Percentiles rank a stretch among this genome's conserved stretches.
Evolutionary conservation across 768 basidiomycete species (phyloP).

Genomic region (Podaxis sp.): DNA sequence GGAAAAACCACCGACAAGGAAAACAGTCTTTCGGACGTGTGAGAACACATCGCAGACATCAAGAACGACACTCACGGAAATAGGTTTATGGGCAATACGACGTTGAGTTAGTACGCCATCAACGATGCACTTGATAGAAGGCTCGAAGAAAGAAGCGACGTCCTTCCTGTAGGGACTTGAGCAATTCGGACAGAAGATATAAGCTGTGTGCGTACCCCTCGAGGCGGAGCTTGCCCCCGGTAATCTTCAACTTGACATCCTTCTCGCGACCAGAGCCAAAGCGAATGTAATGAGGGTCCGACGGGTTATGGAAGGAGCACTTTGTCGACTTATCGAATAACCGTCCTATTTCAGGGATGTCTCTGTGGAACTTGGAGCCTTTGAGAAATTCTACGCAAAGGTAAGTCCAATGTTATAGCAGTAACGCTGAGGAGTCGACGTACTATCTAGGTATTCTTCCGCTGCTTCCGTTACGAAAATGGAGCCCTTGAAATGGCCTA

Average conservation of each 20-base stretch:
- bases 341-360: constrained; percentile 35
- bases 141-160: constrained; percentile 30
- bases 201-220: constrained; percentile 23
- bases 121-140: constrained; percentile 31
- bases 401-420: background rate
- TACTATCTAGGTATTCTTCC: constrained; percentile 33
- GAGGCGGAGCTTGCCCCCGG: constrained; percentile 43
- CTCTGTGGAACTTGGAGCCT: constrained; percentile 36
- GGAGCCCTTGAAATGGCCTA: constrained; percentile 48
- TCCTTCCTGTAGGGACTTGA: background rate
- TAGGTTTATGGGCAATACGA: constrained; percentile 17
- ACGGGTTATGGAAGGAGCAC: constrained; percentile 33
- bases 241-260: constrained; percentile 35
- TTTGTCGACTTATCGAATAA: constrained; percentile 47
- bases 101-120: constrained; percentile 23
- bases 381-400: constrained; percentile 30
- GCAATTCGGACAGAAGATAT: too few species aligned
- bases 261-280: constrained; percentile 41
- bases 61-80: constrained; percentile 23
- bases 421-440: background rate
- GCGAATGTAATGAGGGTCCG: constrained; percentile 39
- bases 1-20: constrained; percentile 60
- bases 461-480: constrained; percentile 47
- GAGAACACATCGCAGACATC: background rate
- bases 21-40: constrained; percentile 21